Evolutionary conservation across 345 rosid species (phyloP).

Genomic region (Salix suchowensis): DNA sequence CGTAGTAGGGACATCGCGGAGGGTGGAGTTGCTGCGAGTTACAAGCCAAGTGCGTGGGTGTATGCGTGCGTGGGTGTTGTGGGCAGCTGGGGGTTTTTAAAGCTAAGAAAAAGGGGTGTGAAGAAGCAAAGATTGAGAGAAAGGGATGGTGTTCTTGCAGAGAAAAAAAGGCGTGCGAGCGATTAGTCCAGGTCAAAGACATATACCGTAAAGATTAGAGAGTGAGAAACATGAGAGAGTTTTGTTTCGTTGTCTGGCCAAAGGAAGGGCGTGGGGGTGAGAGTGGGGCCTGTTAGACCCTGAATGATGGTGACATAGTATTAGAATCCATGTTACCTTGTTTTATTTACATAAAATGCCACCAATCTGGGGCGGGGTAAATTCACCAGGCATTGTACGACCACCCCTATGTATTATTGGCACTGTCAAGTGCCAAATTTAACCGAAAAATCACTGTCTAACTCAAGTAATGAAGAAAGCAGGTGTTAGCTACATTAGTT

Average conservation of each 20-base stretch:
- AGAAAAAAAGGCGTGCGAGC: background rate
- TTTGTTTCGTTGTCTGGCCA: conserved; percentile 32
- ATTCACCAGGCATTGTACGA: background rate
- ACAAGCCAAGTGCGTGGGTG: background rate
- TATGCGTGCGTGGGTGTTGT: background rate
- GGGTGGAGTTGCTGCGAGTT: conserved; percentile 10
- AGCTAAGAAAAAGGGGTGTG: background rate
- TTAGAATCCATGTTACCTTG: background rate
- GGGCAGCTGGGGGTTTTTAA: background rate
- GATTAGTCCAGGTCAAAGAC: conserved; percentile 39
- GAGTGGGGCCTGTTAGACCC: background rate
- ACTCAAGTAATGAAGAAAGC: background rate
- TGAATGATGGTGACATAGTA: conserved; percentile 26
- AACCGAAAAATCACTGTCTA: background rate
- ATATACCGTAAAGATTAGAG: conserved; percentile 10
- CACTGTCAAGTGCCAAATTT: background rate
- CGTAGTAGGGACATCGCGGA: conserved; percentile 47
- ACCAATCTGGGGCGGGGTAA: background rate
- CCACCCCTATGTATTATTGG: background rate
- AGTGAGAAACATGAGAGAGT: conserved; percentile 9
- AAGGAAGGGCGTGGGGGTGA: conserved; percentile 11
- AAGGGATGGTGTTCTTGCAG: background rate
- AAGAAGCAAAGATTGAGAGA: background rate
- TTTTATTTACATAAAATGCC: background rate
- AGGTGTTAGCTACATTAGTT: background rate